Evolutionary conservation across 2,329 filamentous ascomycete genomes (phyloP), one percentile per base, ranked within the genome.

Genomic region (Botrytis fragariae): DNA sequence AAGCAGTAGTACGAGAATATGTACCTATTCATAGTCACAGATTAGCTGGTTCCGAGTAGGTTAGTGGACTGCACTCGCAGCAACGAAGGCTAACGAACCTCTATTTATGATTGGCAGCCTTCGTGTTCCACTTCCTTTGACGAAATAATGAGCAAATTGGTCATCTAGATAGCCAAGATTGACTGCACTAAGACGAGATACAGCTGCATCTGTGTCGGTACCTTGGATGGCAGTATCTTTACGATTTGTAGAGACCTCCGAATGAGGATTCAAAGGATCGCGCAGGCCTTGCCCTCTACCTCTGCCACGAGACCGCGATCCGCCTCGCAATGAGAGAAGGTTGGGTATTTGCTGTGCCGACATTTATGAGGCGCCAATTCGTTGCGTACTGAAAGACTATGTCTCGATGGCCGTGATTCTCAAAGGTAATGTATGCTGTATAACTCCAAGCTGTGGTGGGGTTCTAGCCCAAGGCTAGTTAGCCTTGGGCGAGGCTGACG

Each of bases 61-160:
- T 61, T 29, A 29, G 57, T 72, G 37, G 10, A 39, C 45, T 72
- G 69, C 69, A 72, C 71, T 72, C 69, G 69, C 69, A 72, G 71
- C 18, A 51, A 68, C 48, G 62, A 59, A 37, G 57, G 39, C 57
- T 20, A 68, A 77, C 84, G 77, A 82, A 94, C 95, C 95, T 89
- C 95, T 87, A 81, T 99, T 98, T 80, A 99, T 97, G 75, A 99
- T 93, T 69, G 96, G 96, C 76, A 97, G 87, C 73, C 95, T 87
- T 76, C 92, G 88, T 20, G 89, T 84, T 79, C 25, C 86, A 83
- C 74, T 85, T 86, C 72, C 87, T 63, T 71, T 84, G 3, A 92
- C 90, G 81, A 98, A 94, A 72, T 86, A 86, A 71, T 84, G 84
- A 3, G 94, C 94, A 83, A 92, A 98, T 0, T 88, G 88, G 80